Conservation (phyloP, 441 rosid species). For the Adansonia gregorii region DNA sequence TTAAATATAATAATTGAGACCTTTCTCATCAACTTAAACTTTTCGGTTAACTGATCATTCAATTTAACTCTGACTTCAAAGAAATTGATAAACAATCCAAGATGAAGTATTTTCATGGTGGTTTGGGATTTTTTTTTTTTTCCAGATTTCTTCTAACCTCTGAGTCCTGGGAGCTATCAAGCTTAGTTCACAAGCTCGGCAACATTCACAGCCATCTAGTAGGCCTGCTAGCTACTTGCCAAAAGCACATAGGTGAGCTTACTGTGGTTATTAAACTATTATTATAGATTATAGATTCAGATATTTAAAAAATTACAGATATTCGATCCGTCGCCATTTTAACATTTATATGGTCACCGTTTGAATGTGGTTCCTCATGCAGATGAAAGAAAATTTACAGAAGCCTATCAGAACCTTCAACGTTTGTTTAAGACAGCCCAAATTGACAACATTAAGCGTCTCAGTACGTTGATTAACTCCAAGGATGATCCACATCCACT, state of each 20-base stretch:
- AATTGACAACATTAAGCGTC: slow-evolving; percentile 73
- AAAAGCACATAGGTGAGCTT: slow-evolving; percentile 59
- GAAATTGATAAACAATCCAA: neutral
- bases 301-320: no score
- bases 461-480: slow-evolving; percentile 58
- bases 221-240: slow-evolving; percentile 51
- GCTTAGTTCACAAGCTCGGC: slow-evolving; percentile 59
- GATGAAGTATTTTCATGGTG: neutral
- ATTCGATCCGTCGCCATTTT: no score
- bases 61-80: no score
- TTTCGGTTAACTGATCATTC: no score
- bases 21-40: no score
- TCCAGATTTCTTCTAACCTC: slow-evolving; percentile 60
- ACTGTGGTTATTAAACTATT: neutral
- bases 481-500: slow-evolving; percentile 65
- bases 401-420: slow-evolving; percentile 52
- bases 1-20: no score
- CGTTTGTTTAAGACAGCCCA: slow-evolving; percentile 51
- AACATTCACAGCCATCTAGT: slow-evolving; percentile 59
- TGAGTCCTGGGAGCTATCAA: slow-evolving; percentile 76
- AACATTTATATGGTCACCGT: neutral
- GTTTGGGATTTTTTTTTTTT: neutral
- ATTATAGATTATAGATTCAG: neutral
- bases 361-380: slow-evolving; percentile 25
- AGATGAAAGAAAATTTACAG: slow-evolving; percentile 61